Base-by-base conservation (phyloP, 108 stramenopile genomes). In the Stephanodiscus minutulus region DNA sequence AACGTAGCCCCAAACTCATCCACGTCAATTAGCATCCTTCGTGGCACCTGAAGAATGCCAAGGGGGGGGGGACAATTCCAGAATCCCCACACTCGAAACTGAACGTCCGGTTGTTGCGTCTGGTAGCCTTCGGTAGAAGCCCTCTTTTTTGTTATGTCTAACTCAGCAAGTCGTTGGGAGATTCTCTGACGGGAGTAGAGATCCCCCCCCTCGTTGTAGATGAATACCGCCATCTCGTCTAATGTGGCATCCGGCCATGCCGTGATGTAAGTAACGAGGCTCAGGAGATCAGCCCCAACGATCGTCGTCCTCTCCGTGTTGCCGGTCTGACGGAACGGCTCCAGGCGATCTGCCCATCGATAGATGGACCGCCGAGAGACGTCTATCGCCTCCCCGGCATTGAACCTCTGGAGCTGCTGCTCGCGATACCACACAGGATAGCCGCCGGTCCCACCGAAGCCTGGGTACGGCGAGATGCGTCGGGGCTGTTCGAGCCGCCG, bases 121-220 rank as follows among this genome's bases (percentile, higher is more conserved):
- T 69, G 68, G 28, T 69, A 69, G 17, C 56, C 68, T 69, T 33
- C 5, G 31, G 31, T 33, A 33, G 31, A 33, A 33, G 31, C 31
- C 31, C 31, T 33, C 31, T 33, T 69, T 25, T 31, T 56, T 20
- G 68, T 58, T 3, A 58, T 58, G 4, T 58, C 41, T n/a, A 69
- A 43, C 36, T 69, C 55, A 22, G 56, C 58, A 11, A 69, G 43
- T 7, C 37, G 36, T 44, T 43, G 41, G 17, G 37, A 58, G 18
- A 69, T 58, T n/a, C 15, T 22, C 20, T 27, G 12, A 15, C 41
- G 55, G 12, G n/a, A 20, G 41, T 69, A 69, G 8, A 69, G 17
- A 24, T 52, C 10, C 68, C 68, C 20, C n/a, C 55, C 68, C 13
- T 69, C 25, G 28, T 69, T 69, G 53, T 58, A 69, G 20, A 69